phyloP scores from a whole-genome alignment of 495 filamentous ascomycete species.

The Platismatia glauca region DNA sequence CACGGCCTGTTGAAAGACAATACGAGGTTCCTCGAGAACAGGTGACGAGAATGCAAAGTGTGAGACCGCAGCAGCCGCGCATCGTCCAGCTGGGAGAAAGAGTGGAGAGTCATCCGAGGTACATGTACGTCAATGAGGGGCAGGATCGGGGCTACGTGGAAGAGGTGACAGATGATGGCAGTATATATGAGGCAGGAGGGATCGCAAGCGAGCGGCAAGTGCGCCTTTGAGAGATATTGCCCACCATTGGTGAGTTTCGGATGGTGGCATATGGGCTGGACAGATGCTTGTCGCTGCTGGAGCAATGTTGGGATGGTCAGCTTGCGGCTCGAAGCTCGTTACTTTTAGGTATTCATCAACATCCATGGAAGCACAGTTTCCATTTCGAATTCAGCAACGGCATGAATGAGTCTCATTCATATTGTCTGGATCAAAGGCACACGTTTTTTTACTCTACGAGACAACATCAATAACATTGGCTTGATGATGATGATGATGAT shows the following conservation, averaged over 20 bases:
- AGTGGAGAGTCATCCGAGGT: slow-evolving; percentile 14
- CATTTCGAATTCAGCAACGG: too few species aligned
- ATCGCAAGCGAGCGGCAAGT: slow-evolving; percentile 12
- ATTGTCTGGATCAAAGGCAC: too few species aligned
- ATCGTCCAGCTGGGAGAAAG: slow-evolving; percentile 21
- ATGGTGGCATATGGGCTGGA: not conserved
- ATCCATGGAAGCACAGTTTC: too few species aligned
- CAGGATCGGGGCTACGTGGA: slow-evolving; percentile 17
- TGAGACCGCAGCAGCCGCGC: slow-evolving; percentile 37
- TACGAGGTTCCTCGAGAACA: slow-evolving; percentile 46
- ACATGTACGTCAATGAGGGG: slow-evolving; percentile 18
- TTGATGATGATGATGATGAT: too few species aligned
- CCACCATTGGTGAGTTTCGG: not conserved
- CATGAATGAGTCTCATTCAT: too few species aligned
- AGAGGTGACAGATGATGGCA: slow-evolving; percentile 6
- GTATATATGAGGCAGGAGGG: slow-evolving; percentile 11
- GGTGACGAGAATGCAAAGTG: slow-evolving; percentile 42
- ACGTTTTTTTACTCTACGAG: too few species aligned
- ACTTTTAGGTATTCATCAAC: too few species aligned
- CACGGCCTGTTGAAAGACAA: slow-evolving; percentile 45
- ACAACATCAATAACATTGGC: too few species aligned
- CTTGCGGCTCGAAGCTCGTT: too few species aligned
- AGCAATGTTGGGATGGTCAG: too few species aligned
- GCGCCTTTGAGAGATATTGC: not conserved
- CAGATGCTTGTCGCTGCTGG: not conserved